Base-by-base conservation (phyloP, 1,139 yeast genomes). In the Zhuliangozyma parablackwelliae region DNA sequence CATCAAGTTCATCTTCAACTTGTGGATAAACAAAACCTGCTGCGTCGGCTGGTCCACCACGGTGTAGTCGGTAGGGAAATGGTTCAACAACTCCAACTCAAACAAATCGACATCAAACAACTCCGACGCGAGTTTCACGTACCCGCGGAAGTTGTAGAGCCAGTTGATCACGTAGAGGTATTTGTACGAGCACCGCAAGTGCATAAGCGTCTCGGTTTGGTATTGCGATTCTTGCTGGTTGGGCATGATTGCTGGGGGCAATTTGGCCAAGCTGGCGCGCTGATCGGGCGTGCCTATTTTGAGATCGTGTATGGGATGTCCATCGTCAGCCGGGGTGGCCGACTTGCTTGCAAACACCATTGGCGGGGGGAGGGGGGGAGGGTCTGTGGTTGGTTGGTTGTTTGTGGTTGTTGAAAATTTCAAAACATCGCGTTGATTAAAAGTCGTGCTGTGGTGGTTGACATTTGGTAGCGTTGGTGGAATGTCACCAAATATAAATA, bases 81-180 rank as follows among this genome's bases (percentile, higher is more conserved):
- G 55, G 38, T 70, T 64, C 29, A 76, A 52, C 24, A 77, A 57
- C 47, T 77, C 82, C 46, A 75, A 69, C 48, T 77, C 82, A 40
- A 76, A 73, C 34, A 75, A 60, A 38, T 75, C 80, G 11, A 69
- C 69, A 52, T 76, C 82, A 47, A 77, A 77, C 30, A 61, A 57
- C 40, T 75, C 82, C 10, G 62, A 57, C 8, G 63, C 62, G 32
- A 77, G 50, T 44, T 61, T 68, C 28, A 76, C 49, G 40, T 59
- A 61, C 4, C 73, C 74, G 36, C 76, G 63, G 47, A 64, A 66
- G 32, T 66, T 55, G 44, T 69, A 69, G 29, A 76, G 47, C 82
- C 82, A 77, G 53, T 74, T 72, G 8, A 73, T 57, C 5, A 75
- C 71, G 41, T 64, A 75, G 10, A 72, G 53, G 50, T 73, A 77